Percentiles rank a stretch among this genome's conserved stretches.
Evolutionary conservation across 257 asterid species (phyloP).

Genomic region (Gardenia jasminoides): DNA sequence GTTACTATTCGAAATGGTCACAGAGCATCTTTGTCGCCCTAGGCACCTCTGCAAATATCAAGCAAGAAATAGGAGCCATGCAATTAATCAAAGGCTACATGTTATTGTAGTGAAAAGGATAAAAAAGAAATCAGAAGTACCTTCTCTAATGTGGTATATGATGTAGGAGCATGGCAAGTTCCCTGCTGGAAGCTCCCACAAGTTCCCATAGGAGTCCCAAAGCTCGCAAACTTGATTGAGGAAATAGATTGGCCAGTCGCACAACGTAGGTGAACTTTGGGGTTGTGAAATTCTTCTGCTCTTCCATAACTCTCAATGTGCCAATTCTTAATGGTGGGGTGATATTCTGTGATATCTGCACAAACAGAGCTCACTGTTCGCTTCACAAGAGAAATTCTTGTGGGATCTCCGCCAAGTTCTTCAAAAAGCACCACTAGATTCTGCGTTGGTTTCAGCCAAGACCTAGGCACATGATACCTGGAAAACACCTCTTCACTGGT

Average conservation of each 20-base stretch:
- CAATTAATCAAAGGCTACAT: neutral
- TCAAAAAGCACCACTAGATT: conserved; percentile 82
- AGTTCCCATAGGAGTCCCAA: conserved; percentile 86
- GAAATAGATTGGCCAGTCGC: conserved; percentile 65
- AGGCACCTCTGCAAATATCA: conserved; percentile 67
- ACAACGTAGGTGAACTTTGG: conserved; percentile 75
- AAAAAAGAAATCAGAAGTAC: conserved; percentile 25
- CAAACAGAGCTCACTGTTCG: conserved; percentile 73
- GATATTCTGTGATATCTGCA: conserved; percentile 80
- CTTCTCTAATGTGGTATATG: conserved; percentile 59
- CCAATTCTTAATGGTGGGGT: conserved; percentile 80
- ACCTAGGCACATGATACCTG: conserved; percentile 92
- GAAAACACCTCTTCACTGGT: conserved; percentile 12
- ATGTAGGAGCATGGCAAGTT: conserved; percentile 79
- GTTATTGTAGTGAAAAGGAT: neutral
- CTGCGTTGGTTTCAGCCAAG: conserved; percentile 80
- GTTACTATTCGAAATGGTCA: conserved; percentile 63
- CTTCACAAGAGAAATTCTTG: conserved; percentile 64
- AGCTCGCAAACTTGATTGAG: conserved; percentile 91
- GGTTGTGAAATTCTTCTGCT: conserved; percentile 53
- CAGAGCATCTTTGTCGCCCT: conserved; percentile 67
- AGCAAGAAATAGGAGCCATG: neutral
- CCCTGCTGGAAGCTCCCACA: conserved; percentile 92
- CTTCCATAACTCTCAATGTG: conserved; percentile 72
- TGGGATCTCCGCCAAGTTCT: conserved; percentile 92